Base-by-base conservation (phyloP, 805 yeast genomes). In the Candida verbasci region DNA sequence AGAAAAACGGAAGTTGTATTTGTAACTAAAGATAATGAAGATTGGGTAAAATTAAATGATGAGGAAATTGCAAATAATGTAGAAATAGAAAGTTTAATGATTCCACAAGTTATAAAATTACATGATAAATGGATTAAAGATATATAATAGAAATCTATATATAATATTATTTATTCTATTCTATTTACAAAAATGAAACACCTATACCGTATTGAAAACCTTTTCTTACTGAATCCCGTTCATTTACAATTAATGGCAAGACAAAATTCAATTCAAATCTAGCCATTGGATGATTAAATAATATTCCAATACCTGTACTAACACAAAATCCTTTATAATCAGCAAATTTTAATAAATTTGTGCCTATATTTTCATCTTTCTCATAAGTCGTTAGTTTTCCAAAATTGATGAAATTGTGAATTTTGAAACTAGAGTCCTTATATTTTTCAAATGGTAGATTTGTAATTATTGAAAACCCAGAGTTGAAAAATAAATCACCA, bases 1-100 rank as follows among this genome's bases (percentile, higher is more conserved):
- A 77, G 98, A 52, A 91, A 88, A 58, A 66, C 68, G 38, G 89
- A 88, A 54, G 96, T 93, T 26, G 88, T 86, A 2, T 86, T 93
- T 56, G 96, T 93, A 3, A 73, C 75, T 2, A 68, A 68, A 1
- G 70, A 69, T 3, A 56, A 54, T 6, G 57, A 58, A 3, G 42
- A 52, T 9, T 80, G 88, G 88, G 57, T 76, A 35, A 68, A 55
- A 43, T 54, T 86, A 23, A 35, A 62, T 0, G 59, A 65, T 0
- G 69, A 64, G 8, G 70, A 76, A 40, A 49, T 58, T 2, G 51
- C 57, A 2, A 41, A 56, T 3, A 60, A 64, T 18, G 63, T 66
- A 2, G 94, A 83, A 43, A 85, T 91, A 39, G 97, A 91, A 59
- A 74, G 82, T 22, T 42, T 80, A 31, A 86, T 91, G 34, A 76